phyloP scores from a whole-genome alignment of 164 flowering plant species.

The Magnolia changhungtana region DNA sequence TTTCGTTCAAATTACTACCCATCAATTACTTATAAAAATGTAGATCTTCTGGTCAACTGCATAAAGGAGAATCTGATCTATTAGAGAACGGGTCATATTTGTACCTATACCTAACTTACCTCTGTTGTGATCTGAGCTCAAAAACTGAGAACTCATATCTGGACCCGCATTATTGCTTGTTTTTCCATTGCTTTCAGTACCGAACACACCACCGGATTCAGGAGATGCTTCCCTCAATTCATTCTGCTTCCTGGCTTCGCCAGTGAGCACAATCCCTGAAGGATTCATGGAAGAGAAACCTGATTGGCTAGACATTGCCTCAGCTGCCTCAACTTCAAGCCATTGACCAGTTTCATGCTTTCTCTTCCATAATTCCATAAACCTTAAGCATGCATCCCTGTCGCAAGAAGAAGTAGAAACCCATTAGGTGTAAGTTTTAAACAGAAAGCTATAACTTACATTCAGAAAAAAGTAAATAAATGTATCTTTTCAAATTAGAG shows the following conservation, averaged over 20 bases:
- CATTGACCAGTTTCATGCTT: constrained; percentile 97
- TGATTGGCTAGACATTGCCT: constrained; percentile 45
- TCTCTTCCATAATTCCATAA: constrained; percentile 73
- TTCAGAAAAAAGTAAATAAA: not conserved
- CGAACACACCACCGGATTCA: constrained; percentile 27
- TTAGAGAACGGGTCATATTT: not conserved
- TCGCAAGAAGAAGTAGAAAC: constrained; percentile 16
- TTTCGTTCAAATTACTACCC: too few species aligned
- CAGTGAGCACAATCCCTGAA: constrained; percentile 53
- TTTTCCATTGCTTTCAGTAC: constrained; percentile 40
- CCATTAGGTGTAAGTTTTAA: constrained; percentile 1
- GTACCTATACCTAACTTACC: constrained; percentile 5
- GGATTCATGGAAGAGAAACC: constrained; percentile 52
- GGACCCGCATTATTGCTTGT: constrained; percentile 25
- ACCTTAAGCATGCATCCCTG: constrained; percentile 86
- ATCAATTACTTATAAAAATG: too few species aligned
- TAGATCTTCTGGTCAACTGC: too few species aligned
- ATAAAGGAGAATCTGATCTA: too few species aligned
- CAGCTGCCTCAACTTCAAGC: constrained; percentile 83
- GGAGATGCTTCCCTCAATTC: constrained; percentile 26
- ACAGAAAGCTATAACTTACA: not conserved
- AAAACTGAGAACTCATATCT: constrained; percentile 24
- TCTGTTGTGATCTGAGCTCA: constrained; percentile 8
- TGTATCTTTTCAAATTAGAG: not conserved
- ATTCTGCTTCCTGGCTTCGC: constrained; percentile 30